Evolutionary conservation across 306 rosid species (phyloP).

Genomic region (Vigna nakashimae): DNA sequence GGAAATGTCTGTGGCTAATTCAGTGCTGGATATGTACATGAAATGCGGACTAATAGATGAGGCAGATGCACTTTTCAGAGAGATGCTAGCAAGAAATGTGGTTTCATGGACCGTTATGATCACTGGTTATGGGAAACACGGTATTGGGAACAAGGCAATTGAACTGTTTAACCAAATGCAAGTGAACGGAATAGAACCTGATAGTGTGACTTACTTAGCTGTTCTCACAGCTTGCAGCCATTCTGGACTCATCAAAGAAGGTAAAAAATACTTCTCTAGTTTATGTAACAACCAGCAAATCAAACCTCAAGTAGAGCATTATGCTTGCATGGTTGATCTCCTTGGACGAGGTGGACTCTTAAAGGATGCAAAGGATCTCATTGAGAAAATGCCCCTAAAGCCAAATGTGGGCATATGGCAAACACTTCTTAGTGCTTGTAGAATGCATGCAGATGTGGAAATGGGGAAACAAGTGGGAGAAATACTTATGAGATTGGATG

Average conservation of each 20-base stretch:
- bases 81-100: slow-evolving; percentile 52
- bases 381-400: slow-evolving; percentile 63
- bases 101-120: slow-evolving; percentile 79
- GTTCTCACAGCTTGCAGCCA: slow-evolving; percentile 80
- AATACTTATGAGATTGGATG: slow-evolving; percentile 54
- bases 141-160: slow-evolving; percentile 60
- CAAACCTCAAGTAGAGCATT: slow-evolving; percentile 65
- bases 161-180: slow-evolving; percentile 59
- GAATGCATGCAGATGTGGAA: slow-evolving; percentile 65
- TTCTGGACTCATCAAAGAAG: slow-evolving; percentile 62
- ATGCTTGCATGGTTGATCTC: slow-evolving; percentile 73
- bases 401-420: slow-evolving; percentile 72
- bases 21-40: slow-evolving; percentile 72
- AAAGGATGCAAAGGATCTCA: slow-evolving; percentile 62
- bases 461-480: slow-evolving; percentile 65
- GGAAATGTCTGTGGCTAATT: slow-evolving; percentile 65
- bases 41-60: slow-evolving; percentile 64
- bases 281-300: slow-evolving; percentile 40
- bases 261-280: slow-evolving; percentile 61
- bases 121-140: slow-evolving; percentile 74
- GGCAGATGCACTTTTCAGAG: slow-evolving; percentile 60
- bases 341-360: slow-evolving; percentile 67
- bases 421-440: slow-evolving; percentile 68
- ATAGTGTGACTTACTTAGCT: slow-evolving; percentile 62
- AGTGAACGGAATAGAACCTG: slow-evolving; percentile 53